Base-by-base conservation (phyloP, 1,139 yeast species). In the Candida mesenterica region DNA sequence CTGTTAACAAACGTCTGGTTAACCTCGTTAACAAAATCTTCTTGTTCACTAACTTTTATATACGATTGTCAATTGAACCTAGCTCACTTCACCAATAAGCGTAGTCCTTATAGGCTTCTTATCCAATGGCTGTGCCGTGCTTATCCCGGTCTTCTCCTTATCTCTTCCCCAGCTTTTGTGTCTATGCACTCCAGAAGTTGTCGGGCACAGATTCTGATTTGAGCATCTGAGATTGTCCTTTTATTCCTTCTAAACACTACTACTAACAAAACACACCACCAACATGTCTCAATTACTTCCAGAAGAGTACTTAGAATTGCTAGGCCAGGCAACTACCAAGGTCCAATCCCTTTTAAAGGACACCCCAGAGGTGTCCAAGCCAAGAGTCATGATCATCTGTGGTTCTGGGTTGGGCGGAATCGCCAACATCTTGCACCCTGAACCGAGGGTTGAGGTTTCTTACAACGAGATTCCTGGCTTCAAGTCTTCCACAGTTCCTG, bases 351-450 rank as follows among this genome's bases (percentile, higher is more conserved):
- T 34, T 13, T 44, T 56, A 34, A 30, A 28, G 2, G 19, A 39
- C 9, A 32, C 42, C 13, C 61, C 65, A 4, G 44, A 36, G 13
- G 45, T 65, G 28, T 15, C 46, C 26, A 39, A 52, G 19, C 92
- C 94, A 1, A 65, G 78, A 40, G 82, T 78, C 1, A 75, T 90
- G 50, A 83, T 92, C 46, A 84, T 92, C 34, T 90, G 97, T 64
- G 97, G 98, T 4, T 87, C 97, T 3, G 97, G 97, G 0, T 69
- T 92, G 12, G 95, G 96, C 7, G 95, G 95, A 0, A 82, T 92
- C 36, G 83, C 92, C 2, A 66, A 76, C 34, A 60, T 71, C 43
- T 55, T 82, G 40, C 58, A 61, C 24, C 50, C 64, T 2, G 64
- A 61, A 31, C 57, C 75, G 31, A 58, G 55, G 37, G 57, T 75